A percentile compares a stretch with the other conserved stretches of the same genome.
phyloP scores from a whole-genome alignment of 2,329 filamentous ascomycete genomes.

The Pyricularia grisea region DNA sequence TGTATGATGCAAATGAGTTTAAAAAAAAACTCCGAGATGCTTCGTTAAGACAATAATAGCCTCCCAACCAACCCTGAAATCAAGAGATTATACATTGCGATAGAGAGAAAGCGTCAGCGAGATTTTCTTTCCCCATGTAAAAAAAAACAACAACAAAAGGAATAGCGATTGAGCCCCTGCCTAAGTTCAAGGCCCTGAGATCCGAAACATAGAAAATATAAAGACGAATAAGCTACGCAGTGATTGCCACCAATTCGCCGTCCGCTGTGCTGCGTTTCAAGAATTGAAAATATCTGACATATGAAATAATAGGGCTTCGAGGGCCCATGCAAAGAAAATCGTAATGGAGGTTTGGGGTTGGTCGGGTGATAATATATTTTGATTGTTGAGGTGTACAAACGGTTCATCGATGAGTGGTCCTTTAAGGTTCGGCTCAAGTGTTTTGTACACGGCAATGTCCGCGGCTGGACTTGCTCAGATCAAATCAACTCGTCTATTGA shows the following conservation, averaged over 20 bases:
- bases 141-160: not conserved
- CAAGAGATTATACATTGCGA: conserved; percentile 25
- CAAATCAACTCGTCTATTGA: conserved; percentile 72
- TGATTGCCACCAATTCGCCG: not conserved
- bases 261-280: not conserved
- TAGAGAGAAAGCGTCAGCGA: conserved; percentile 14
- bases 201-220: conserved; percentile 4
- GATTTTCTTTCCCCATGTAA: not conserved
- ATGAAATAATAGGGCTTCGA: not conserved
- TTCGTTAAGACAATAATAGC: not conserved
- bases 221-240: not conserved
- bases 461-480: conserved; percentile 11
- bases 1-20: not conserved
- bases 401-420: not conserved
- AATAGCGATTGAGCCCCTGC: not conserved
- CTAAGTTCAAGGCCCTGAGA: conserved; percentile 9
- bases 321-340: not conserved
- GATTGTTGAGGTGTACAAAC: not conserved
- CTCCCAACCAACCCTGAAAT: not conserved
- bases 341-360: not conserved
- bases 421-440: not conserved
- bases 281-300: not conserved
- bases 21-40: not conserved
- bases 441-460: no score
- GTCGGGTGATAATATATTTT: not conserved